Base-by-base conservation (phyloP, 1,284 basidiomycete species). In the Naganishia albida region DNA sequence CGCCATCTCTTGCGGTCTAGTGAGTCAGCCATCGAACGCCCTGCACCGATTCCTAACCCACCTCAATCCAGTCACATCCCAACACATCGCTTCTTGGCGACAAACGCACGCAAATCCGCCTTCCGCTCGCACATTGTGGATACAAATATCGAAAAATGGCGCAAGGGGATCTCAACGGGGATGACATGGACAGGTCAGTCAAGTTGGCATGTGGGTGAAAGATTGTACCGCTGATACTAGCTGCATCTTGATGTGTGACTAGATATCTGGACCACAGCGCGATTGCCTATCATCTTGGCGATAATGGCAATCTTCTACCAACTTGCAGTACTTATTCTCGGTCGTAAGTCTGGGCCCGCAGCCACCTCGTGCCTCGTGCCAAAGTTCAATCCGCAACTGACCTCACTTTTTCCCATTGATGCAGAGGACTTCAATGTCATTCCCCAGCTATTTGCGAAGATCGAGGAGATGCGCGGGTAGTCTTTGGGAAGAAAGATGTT, bases 1-100 rank as follows among this genome's bases (percentile, higher is more conserved):
- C 79, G 1, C 79, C 79, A 2, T 74, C 74, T 40, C 53, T 80
- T 30, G 69, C 78, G 2, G 66, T 80, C 12, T 80, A 80, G 78
- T 79, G 50, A 40, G 76, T 74, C 30, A 10, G 34, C 40, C 38
- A 2, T 13, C 3, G 13, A 8, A 12, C 28, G 18, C 83, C 80
- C 13, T 4, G 8, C 7, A 3, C 15, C 6, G 16, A 16, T 43
- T 16, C 39, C 39, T 16, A 15, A 3, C 54, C 16, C 40, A 53
- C 63, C 16, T 53, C 57, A 38, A n/a, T 51, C 16, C 62, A 52
- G 77, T 64, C 76, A 79, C 64, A 54, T 77, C 44, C 73, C 73
- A 2, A 70, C 71, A 6, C 78, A 79, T 67, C 63, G 54, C 2
- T 77, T 78, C 62, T 44, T 78, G 38, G 68, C 73, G 10, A 72